Evolutionary conservation across 2,329 filamentous ascomycete genomes (phyloP), one percentile per base, ranked within the genome.

Genomic region (Periconia digitata): DNA sequence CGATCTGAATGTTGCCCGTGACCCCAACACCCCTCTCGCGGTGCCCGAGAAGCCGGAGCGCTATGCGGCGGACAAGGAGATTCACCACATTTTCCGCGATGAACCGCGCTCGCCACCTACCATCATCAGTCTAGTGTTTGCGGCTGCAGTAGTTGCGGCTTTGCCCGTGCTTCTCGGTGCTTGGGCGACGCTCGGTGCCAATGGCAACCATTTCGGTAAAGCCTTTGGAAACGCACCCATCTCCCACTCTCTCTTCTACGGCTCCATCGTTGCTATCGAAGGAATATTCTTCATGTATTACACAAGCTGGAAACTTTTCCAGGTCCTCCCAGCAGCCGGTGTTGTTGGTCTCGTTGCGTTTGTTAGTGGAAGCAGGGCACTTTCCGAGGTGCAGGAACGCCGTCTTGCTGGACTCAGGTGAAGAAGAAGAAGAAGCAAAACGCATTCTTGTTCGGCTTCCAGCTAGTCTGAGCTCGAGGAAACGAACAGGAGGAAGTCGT

Each of bases 201-300:
- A 99, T 72, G 66, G 92, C 51, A 81, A 81, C 63, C 90, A 97
- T 68, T 73, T 94, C 1, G 72, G 82, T 44, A 87, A 87, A 68
- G 92, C 94, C 8, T 74, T 96, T 43, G 77, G 83, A 49, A 78
- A 82, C 18, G 89, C 90, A 1, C 92, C 94, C 2, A 61, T 96
- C 37, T 86, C 92, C 5, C 92, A 99, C 69, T 77, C 78, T 23
- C 72, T 91, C 27, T 99, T 97, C 78, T 88, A 95, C 59, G 89
- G 88, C 43, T 96, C 91, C 5, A 84, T 99, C 47, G 53, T 96
- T 34, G 85, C 85, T 18, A 89, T 99, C 78, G 94, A 99, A 72
- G 88, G 83, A 15, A 85, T 96, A 47, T 96, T 99, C 75, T 92
- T 94, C 77, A 75, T 96, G 58, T 99, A 99, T 80, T 97, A 97